phyloP scores from a whole-genome alignment of 257 asterid species.

The Penstemon davidsonii region DNA sequence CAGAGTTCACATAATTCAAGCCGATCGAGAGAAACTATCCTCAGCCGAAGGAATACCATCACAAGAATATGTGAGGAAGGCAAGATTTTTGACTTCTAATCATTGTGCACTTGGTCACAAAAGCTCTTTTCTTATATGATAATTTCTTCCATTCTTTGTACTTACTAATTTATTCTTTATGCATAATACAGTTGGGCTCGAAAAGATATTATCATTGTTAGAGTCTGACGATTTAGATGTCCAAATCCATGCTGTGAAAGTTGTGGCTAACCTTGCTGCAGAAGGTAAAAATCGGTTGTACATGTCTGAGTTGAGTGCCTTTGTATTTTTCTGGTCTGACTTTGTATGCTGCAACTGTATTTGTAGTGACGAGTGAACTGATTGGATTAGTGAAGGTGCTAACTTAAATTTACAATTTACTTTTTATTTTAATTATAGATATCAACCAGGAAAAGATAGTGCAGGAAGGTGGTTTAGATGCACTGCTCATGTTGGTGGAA shows the following conservation, averaged over 20 bases:
- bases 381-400: background rate
- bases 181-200: slow-evolving; percentile 71
- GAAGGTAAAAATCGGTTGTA: slow-evolving; percentile 55
- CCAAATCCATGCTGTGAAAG: slow-evolving; percentile 94
- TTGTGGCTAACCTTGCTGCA: slow-evolving; percentile 96
- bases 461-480: slow-evolving; percentile 87
- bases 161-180: slow-evolving; percentile 25
- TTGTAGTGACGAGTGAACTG: background rate
- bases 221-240: slow-evolving; percentile 74
- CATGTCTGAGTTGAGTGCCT: slow-evolving; percentile 9
- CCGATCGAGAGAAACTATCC: slow-evolving; percentile 58
- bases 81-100: slow-evolving; percentile 35
- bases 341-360: slow-evolving; percentile 5
- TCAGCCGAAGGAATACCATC: slow-evolving; percentile 71
- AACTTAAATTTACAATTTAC: slow-evolving; percentile 9
- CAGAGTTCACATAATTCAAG: slow-evolving; percentile 40
- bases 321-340: slow-evolving; percentile 1
- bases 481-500: slow-evolving; percentile 71
- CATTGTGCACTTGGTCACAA: background rate
- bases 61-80: slow-evolving; percentile 94
- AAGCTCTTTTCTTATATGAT: slow-evolving; percentile 7
- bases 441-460: slow-evolving; percentile 80
- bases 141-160: slow-evolving; percentile 1
- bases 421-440: slow-evolving; percentile 48
- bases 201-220: slow-evolving; percentile 74